A percentile compares a stretch with the other conserved stretches of the same genome.
Conservation (phyloP, 2,329 filamentous ascomycete species). For the Blastomyces gilchristii region DNA sequence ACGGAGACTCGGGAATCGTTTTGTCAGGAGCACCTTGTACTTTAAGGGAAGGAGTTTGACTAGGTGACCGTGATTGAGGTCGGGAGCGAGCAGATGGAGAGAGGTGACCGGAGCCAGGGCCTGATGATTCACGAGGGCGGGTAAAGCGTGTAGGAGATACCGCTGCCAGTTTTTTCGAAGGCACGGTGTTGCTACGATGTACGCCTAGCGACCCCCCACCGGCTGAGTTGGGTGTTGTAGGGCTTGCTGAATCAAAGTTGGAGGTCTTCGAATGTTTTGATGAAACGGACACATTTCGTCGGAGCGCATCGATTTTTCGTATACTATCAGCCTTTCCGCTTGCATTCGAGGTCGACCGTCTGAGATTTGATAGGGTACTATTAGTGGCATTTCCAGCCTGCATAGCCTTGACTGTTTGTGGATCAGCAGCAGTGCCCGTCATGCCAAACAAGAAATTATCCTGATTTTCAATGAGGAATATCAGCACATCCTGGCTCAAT, state of each 20-base stretch:
- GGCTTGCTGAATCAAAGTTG: slow-evolving; percentile 54
- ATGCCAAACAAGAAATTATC: slow-evolving; percentile 98
- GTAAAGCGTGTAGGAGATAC: slow-evolving; percentile 19
- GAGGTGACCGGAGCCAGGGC: slow-evolving; percentile 35
- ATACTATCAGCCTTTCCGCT: slow-evolving; percentile 84
- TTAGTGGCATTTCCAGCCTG: slow-evolving; percentile 51
- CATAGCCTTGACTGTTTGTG: slow-evolving; percentile 57
- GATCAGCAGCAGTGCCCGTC: slow-evolving; percentile 96
- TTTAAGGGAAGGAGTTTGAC: slow-evolving; percentile 20
- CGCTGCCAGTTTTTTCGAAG: slow-evolving; percentile 59
- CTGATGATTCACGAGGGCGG: slow-evolving; percentile 20
- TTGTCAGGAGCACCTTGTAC: slow-evolving; percentile 15
- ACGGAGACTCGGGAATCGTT: slow-evolving; percentile 10
- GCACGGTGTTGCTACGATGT: slow-evolving; percentile 82
- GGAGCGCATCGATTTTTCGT: slow-evolving; percentile 60
- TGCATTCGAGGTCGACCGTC: slow-evolving; percentile 72
- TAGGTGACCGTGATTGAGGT: slow-evolving; percentile 23
- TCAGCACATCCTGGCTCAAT: slow-evolving; percentile 90
- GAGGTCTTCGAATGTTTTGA: slow-evolving; percentile 77
- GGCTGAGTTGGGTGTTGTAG: slow-evolving; percentile 48
- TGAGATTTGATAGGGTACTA: slow-evolving; percentile 44
- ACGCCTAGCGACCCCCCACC: slow-evolving; percentile 43
- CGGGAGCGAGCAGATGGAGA: slow-evolving; percentile 22
- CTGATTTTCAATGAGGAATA: slow-evolving; percentile 96
- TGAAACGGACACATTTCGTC: slow-evolving; percentile 83